Base-by-base conservation (phyloP, 23 red algal species). In the Cyanidiococcus yangmingshanensis region DNA sequence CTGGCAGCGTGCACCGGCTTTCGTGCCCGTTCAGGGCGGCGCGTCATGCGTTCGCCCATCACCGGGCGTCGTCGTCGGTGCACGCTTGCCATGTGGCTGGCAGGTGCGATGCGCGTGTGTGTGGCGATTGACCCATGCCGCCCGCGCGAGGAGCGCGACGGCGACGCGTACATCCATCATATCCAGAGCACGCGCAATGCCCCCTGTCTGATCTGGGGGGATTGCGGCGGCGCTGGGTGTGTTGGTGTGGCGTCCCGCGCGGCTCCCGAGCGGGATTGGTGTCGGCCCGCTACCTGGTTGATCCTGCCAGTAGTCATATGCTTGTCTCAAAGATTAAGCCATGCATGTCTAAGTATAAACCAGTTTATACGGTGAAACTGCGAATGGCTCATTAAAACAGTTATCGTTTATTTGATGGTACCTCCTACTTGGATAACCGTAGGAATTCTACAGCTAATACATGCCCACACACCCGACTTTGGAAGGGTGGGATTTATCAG, bases 391-490 rank as follows among this genome's bases (percentile, higher is more conserved):
- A 76, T 81, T 89, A 89, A 76, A 89, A 89, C 86, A 89, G 86
- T 68, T 77, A 89, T 83, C 79, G 75, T 83, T 84, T 84, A 59
- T 79, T 68, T 75, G 75, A 74, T 35, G 63, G 71, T 77, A 83
- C 76, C 18, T 77, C 45, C 82, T 89, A 89, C 63, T 68, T 75
- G 68, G 86, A 89, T 89, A 89, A 76, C 80, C 86, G 0, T 89
- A 89, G 86, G 82, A 86, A 82, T 86, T 82, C 88, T 86, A 91
- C 76, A 91, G 88, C 88, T 91, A 91, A 86, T 91, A 91, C 82
- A 68, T 86, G 83, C 82, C 75, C 34, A 24, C 74, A 83, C 59
- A 50, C 68, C 40, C 0, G 41, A 71, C 63, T 71, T 71, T 71
- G 1, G 63, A 40, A 75, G 37, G 37, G 74, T 80, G 67, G 76